Conservation (phyloP, 768 basidiomycete species). For the Stropharia rugosoannulata region DNA sequence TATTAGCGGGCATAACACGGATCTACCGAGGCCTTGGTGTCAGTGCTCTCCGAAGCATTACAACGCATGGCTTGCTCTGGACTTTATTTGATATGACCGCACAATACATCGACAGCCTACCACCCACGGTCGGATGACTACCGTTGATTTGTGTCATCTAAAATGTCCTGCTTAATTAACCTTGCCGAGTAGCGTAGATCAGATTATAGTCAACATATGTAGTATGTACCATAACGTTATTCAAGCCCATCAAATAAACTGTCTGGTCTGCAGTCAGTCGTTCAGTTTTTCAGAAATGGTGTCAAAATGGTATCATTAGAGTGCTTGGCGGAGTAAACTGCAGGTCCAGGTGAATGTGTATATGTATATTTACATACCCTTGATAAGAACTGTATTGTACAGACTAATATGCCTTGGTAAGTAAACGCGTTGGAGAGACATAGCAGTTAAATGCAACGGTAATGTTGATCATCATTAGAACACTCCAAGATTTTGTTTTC, state of each 20-base stretch:
- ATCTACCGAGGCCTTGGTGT: slow-evolving; percentile 95
- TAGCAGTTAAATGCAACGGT: not conserved
- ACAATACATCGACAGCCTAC: slow-evolving; percentile 66
- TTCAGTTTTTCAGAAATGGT: too few relatives aligned
- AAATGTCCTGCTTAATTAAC: slow-evolving; percentile 9
- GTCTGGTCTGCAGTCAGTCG: not conserved
- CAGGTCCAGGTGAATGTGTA: too few relatives aligned
- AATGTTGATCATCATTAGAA: not conserved
- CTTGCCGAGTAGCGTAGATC: slow-evolving; percentile 21
- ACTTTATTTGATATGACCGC: slow-evolving; percentile 86
- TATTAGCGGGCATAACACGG: slow-evolving; percentile 74
- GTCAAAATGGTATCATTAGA: too few relatives aligned
- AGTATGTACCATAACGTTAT: slow-evolving; percentile 26
- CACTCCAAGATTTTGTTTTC: not conserved
- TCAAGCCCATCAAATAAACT: not conserved
- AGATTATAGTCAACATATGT: slow-evolving; percentile 28
- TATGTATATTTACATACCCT: too few relatives aligned
- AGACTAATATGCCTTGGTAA: too few relatives aligned
- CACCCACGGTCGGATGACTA: slow-evolving; percentile 23
- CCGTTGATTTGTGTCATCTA: slow-evolving; percentile 19
- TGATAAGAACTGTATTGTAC: too few relatives aligned
- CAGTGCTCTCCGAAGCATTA: slow-evolving; percentile 87
- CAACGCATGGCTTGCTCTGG: slow-evolving; percentile 93
- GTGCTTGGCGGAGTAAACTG: too few relatives aligned
- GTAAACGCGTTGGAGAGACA: too few relatives aligned